Conservation (phyloP, 495 filamentous ascomycete genomes). For the Aspergillus wentii region DNA sequence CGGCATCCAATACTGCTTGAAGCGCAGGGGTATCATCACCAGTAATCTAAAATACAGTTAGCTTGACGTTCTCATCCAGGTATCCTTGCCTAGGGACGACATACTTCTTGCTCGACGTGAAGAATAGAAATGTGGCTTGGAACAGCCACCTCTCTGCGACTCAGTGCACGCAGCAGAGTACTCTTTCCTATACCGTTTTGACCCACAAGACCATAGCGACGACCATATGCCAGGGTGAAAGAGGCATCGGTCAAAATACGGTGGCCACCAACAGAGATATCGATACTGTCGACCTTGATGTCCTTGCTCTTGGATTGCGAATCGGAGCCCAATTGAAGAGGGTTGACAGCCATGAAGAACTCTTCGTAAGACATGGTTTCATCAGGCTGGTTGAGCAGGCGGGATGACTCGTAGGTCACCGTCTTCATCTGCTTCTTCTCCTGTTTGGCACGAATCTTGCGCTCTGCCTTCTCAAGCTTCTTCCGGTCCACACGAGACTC, state of each 20-base stretch:
- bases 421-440: conserved; percentile 97
- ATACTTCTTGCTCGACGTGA: conserved; percentile 96
- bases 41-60: conserved; percentile 56
- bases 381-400: conserved; percentile 75
- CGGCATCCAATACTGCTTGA: conserved; percentile 94
- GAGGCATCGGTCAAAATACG: conserved; percentile 88
- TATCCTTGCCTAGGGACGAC: conserved; percentile 6
- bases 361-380: conserved; percentile 95
- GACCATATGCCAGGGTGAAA: conserved; percentile 86
- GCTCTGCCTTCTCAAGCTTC: conserved; percentile 98
- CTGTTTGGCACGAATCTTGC: conserved; percentile 97
- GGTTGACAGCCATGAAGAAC: conserved; percentile 99
- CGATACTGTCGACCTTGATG: conserved; percentile 94
- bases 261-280: conserved; percentile 84
- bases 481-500: conserved; percentile 97
- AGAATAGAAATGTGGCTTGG: conserved; percentile 97
- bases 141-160: conserved; percentile 88
- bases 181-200: conserved; percentile 99
- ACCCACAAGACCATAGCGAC: conserved; percentile 94
- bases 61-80: not conserved
- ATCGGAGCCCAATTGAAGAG: conserved; percentile 79
- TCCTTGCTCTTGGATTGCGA: conserved; percentile 87
- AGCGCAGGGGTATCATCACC: conserved; percentile 95
- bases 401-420: conserved; percentile 94
- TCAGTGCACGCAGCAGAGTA: conserved; percentile 86